Base-by-base conservation (phyloP, 768 basidiomycete species). In the Boletus barrowsii region DNA sequence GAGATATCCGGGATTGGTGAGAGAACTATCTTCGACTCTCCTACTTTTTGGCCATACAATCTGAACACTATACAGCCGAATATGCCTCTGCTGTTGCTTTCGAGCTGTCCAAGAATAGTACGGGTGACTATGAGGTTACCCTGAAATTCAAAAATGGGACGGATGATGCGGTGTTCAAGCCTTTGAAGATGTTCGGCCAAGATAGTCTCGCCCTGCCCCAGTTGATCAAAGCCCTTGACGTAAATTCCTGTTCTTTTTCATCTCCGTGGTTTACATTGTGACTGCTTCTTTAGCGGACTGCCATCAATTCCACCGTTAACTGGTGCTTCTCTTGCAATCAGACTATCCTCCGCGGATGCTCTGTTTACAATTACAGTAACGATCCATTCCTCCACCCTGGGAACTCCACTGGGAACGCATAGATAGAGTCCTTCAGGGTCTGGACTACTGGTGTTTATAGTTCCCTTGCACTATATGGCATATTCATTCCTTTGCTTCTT, bases 121-220 rank as follows among this genome's bases (percentile, higher is more conserved):
- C 83, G n/a, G 86, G 86, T 32, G 83, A 90, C 50, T 76, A 82
- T 57, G 79, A 84, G 43, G 86, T 92, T 63, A 83, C 88, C 59
- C 76, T 91, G 81, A 85, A 81, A 70, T 90, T 90, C 80, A 86
- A 83, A 79, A 92, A 92, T 66, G 89, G 89, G 30, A 89, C 90
- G 24, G 42, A 51, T 10, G 65, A 76, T 50, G 72, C 73, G 17
- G 73, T 71, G 57, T 87, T 87, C 76, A 68, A 76, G 51, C 79
- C 83, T 42, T 67, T 90, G 63, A 79, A 87, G 60, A 84, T 87
- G 72, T 91, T 89, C 63, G 86, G 83, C 46, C 55, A 62, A 33
- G 36, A 68, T 32, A 70, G 24, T 42, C 55, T 70, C 18, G 53
- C 57, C 3, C 29, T 71, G 10, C 51, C 64, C 10, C 35, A 42